Base-by-base conservation (phyloP, 225 moss, liverwort and hornwort species). In the Straminergon stramineum region DNA sequence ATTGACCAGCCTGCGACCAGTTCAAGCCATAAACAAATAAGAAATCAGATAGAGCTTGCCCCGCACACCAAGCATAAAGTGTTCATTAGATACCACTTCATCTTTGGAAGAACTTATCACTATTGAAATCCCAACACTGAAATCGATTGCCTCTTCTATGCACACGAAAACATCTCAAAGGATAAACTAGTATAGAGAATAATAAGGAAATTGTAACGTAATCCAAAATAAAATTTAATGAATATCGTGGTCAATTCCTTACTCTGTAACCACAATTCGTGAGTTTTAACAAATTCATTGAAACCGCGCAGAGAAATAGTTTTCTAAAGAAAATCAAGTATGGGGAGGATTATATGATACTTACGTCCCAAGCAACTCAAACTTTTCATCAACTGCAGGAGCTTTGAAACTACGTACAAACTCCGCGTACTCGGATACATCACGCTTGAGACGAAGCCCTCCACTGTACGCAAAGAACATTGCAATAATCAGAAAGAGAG, bases 331-430 rank as follows among this genome's bases (percentile, higher is more conserved):
- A 82, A 66, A 67, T 31, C 48, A 63, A 64, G 67, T n/a, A 80
- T 34, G 56, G 56, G 19, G 30, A 86, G 31, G n/a, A 39, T 26
- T 17, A 67, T 45, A 43, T 55, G 81, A 18, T 71, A 92, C 97
- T 97, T 95, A 99, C 99, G 99, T 99, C 88, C 99, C 99, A 93
- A 99, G 92, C 85, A 96, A 93, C 93, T 99, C 99, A 90, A 99
- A 99, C 92, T 99, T 99, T 86, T 99, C 99, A 94, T 99, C 99
- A 78, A 99, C 99, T 88, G 96, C 96, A 85, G 99, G 99, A 79
- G 99, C 99, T 92, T 99, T 99, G 74, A 99, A 99, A 93, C 96
- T 99, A 79, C 99, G 95, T 58, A 97, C 99, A 91, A 99, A 99
- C 81, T 99, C 97, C 64, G 99, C 97, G 74, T 97, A 99, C 90